Evolutionary conservation across 1,284 basidiomycete genomes (phyloP).

Genomic region (Melampsora larici-populina): DNA sequence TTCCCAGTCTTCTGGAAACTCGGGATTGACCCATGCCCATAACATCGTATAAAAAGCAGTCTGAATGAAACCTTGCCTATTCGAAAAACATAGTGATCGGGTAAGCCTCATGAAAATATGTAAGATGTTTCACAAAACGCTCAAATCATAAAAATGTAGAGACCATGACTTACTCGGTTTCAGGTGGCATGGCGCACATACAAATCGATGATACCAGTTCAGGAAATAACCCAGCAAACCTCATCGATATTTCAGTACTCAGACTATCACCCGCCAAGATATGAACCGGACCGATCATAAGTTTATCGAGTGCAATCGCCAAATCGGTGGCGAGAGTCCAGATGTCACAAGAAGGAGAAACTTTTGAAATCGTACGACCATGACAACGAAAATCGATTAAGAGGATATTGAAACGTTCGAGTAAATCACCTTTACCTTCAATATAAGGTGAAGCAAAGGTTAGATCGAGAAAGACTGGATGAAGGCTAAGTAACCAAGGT

Average conservation of each 20-base stretch:
- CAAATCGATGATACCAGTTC: conserved; percentile 11
- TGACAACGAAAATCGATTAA: conserved; percentile 35
- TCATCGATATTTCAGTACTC: too few relatives aligned
- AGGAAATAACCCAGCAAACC: too few relatives aligned
- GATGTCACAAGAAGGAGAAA: conserved; percentile 23
- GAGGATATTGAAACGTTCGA: conserved; percentile 35
- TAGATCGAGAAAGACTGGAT: conserved; percentile 33
- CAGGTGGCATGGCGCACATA: conserved; percentile 31
- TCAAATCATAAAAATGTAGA: too few relatives aligned
- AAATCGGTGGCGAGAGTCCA: conserved; percentile 31
- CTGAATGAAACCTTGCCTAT: conserved; percentile 31
- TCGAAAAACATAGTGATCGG: too few relatives aligned
- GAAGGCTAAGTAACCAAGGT: conserved; percentile 35
- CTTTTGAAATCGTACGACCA: conserved; percentile 30
- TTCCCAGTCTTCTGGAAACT: conserved; percentile 40
- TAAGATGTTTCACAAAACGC: too few relatives aligned
- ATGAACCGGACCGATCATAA: conserved; percentile 1
- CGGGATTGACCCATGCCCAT: not conserved
- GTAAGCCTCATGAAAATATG: too few relatives aligned
- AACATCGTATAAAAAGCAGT: not conserved
- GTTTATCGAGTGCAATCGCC: conserved; percentile 30
- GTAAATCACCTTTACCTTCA: conserved; percentile 6
- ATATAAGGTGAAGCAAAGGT: conserved; percentile 25
- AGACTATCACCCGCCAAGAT: too few relatives aligned
- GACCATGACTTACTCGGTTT: conserved; percentile 3